Evolutionary conservation across 2,329 filamentous ascomycete genomes (phyloP), one percentile per base, ranked within the genome.

Genomic region (Talaromyces sp.): DNA sequence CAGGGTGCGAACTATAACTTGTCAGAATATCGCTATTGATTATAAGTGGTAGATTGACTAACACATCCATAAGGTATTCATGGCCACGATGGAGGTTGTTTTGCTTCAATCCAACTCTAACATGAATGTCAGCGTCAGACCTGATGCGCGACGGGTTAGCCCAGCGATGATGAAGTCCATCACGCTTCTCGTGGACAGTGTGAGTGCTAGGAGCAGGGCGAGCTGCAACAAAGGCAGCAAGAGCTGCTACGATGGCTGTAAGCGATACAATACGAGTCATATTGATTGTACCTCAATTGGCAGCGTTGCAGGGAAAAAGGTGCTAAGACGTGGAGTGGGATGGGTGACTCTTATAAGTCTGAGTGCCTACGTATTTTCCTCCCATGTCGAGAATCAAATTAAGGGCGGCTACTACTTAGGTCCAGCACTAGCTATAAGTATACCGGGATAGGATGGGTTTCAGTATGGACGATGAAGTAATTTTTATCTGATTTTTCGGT

Each of bases 1-100:
- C 68, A 3, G 80, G 81, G 60, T 80, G 72, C 4, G 80, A 65
- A 6, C 63, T 64, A 35, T 41, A 14, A 16, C 24, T 52, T 52
- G 24, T 52, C 49, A 52, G 49, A 22, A 22, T 35, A 16, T 33
- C 13, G 10, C 6, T 4, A 22, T 50, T 50, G 0, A 24, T 52
- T 8, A 22, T 14, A 35, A 8, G 11, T 22, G 11, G 16, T 16
- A 24, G 10, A 16, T 14, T 16, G 13, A 60, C 63, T 47, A 41
- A 64, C 59, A 65, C 63, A 56, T 65, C 63, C 63, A 65, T 65
- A 37, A 65, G 22, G 16, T 57, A 22, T 31, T 65, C 63, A 58
- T 65, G 43, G 16, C 45, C 58, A 37, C 41, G 58, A 24, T 62
- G 58, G 33, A 65, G 58, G 16, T 65, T 65, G n/a, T 45, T 65